Evolutionary conservation across 2,329 filamentous ascomycete genomes (phyloP).

Genomic region (Epichloe gansuensis): DNA sequence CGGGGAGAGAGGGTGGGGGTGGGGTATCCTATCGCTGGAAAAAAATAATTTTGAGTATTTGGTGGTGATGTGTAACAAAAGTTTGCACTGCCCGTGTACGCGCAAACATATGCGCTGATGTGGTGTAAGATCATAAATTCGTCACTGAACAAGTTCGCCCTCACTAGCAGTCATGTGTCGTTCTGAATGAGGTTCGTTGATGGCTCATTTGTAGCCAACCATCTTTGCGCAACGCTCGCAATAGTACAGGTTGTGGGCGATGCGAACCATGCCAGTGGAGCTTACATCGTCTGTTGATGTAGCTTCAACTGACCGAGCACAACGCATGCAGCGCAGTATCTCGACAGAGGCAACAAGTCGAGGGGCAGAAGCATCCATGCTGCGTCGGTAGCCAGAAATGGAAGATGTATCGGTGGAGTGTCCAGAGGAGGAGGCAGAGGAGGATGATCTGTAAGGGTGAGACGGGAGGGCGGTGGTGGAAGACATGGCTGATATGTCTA

Average conservation of each 20-base stretch:
- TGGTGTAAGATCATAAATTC: background rate
- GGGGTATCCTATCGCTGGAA: conserved; percentile 3
- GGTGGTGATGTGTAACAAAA: background rate
- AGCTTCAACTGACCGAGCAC: conserved; percentile 45
- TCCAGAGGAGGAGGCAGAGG: conserved; percentile 26
- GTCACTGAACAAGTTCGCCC: background rate
- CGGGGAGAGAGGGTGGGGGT: background rate
- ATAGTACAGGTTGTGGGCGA: conserved; percentile 54
- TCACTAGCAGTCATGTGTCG: background rate
- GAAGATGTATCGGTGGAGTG: conserved; percentile 22
- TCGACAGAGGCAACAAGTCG: conserved; percentile 40
- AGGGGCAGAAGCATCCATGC: conserved; percentile 33
- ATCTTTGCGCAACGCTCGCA: conserved; percentile 51
- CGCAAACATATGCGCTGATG: background rate
- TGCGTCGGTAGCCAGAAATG: conserved; percentile 23
- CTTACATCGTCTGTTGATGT: conserved; percentile 46
- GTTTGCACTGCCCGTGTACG: background rate
- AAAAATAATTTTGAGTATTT: background rate
- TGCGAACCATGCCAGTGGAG: conserved; percentile 49
- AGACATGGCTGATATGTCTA: conserved; percentile 7
- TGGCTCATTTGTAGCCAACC: conserved; percentile 46
- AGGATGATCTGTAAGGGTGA: conserved; percentile 13
- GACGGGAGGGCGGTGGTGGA: conserved; percentile 7
- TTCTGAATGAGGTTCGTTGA: background rate
- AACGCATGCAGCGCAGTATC: conserved; percentile 50